These are phyloP conservation scores for Pseudovirgaria hyperparasitica DNA, from an alignment of 2,329 filamentous ascomycete genomes.

Conservation along the genomic window DNA sequence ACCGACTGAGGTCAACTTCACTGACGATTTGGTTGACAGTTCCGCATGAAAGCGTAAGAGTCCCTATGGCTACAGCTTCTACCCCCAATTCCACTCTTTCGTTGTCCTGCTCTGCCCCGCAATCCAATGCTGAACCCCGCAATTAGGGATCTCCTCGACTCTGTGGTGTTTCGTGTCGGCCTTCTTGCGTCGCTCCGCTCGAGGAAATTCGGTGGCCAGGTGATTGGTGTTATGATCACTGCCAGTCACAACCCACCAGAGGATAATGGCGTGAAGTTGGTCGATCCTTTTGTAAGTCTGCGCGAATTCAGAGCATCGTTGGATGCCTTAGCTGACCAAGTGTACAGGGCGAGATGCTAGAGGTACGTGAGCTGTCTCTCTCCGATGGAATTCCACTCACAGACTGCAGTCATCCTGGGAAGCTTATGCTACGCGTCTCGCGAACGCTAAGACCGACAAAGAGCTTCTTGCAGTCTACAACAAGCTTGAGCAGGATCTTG, in stretches of 20 bases:
- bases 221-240: constrained; percentile 75
- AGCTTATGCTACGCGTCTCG: constrained; percentile 70
- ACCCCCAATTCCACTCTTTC: constrained; percentile 14
- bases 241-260: constrained; percentile 52
- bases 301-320: background rate
- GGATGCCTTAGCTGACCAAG: constrained; percentile 5
- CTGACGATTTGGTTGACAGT: constrained; percentile 29
- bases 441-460: constrained; percentile 69
- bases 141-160: constrained; percentile 75
- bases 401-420: constrained; percentile 64
- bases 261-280: constrained; percentile 62
- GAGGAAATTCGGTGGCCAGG: constrained; percentile 76
- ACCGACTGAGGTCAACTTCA: constrained; percentile 8
- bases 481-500: constrained; percentile 48
- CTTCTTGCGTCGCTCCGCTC: constrained; percentile 80
- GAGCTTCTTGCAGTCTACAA: constrained; percentile 66
- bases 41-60: constrained; percentile 57
- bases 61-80: constrained; percentile 3
- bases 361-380: constrained; percentile 40
- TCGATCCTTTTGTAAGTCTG: constrained; percentile 67
- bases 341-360: constrained; percentile 76
- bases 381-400: constrained; percentile 1
- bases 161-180: constrained; percentile 84
- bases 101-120: constrained; percentile 14
- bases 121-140: constrained; percentile 19